Conservation (phyloP, 2,329 filamentous ascomycete species). For the Hymenoscyphus occultus region DNA sequence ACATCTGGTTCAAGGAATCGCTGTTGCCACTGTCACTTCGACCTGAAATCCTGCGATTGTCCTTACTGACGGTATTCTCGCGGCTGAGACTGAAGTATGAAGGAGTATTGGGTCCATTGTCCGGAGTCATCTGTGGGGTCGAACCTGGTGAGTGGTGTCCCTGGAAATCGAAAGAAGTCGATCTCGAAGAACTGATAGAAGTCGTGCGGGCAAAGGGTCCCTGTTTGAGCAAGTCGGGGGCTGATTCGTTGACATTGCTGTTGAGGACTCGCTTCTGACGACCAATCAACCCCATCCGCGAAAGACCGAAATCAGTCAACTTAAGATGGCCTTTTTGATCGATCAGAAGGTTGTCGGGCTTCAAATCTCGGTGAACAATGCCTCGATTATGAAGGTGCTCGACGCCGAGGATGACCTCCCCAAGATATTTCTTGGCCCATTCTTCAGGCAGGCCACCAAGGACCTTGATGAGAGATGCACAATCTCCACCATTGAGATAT, state of each 20-base stretch:
- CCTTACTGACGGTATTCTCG: slow-evolving; percentile 54
- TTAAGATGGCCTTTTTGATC: slow-evolving; percentile 96
- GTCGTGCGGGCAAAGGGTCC: slow-evolving; percentile 84
- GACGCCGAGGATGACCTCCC: slow-evolving; percentile 93
- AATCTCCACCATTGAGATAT: slow-evolving; percentile 96
- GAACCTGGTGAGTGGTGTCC: slow-evolving; percentile 73
- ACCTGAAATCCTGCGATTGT: slow-evolving; percentile 69
- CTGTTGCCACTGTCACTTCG: slow-evolving; percentile 92
- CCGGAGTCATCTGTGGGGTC: slow-evolving; percentile 85
- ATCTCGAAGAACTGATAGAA: slow-evolving; percentile 86
- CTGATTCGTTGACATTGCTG: slow-evolving; percentile 72
- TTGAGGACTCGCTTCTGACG: slow-evolving; percentile 92
- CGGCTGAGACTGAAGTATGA: slow-evolving; percentile 86
- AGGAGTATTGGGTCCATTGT: slow-evolving; percentile 72
- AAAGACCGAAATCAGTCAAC: slow-evolving; percentile 94
- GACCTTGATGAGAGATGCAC: slow-evolving; percentile 92
- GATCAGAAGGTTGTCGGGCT: slow-evolving; percentile 95
- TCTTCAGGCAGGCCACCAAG: slow-evolving; percentile 90
- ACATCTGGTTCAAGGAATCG: slow-evolving; percentile 78
- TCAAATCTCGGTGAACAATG: slow-evolving; percentile 94
- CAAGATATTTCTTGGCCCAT: slow-evolving; percentile 97
- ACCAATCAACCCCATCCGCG: slow-evolving; percentile 93
- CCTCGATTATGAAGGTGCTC: slow-evolving; percentile 92
- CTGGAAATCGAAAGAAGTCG: slow-evolving; percentile 88
- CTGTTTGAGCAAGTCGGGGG: slow-evolving; percentile 87